Evolutionary conservation across 306 rosid species (phyloP), one percentile per base, ranked within the genome.

Genomic region (Vicia sativa): DNA sequence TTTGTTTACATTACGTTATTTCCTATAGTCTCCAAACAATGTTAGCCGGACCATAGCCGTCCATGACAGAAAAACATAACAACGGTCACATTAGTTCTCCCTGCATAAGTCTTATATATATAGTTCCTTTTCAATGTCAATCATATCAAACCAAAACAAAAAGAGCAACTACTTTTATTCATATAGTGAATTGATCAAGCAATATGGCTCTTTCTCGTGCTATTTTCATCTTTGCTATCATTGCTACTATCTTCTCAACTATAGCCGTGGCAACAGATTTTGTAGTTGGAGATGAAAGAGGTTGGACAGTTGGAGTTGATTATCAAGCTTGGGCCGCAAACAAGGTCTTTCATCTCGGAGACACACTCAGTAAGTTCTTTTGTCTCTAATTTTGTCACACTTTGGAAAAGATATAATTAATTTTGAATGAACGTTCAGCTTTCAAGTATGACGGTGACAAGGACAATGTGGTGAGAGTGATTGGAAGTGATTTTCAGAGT

Each of bases 291-390:
- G 77, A 72, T 42, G 66, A 72, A 10, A 0, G 0, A 0, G 81
- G 81, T 49, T 78, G 78, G 78, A 50, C 53, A 9, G 11, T 34
- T 11, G 10, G 52, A 1, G 53, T 78, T 62, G 74, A 72, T 78
- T 78, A 78, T 60, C 74, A 67, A 42, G 4, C 54, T 26, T 78
- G 70, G 82, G 16, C 71, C 7, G 53, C 71, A 39, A 3, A 72
- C 66, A 78, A 78, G 65, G 38, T 50, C 65, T 78, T 78, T 66
- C 66, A 7, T 16, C 65, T 72, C 6, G 82, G 74, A 0, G 82
- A 78, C 78, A 66, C 5, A 52, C 60, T 78, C 4, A 4, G 78
- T 59, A 72, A 65, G 76, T 9, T 41, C 7, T 37, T 5, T 2
- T 5, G 9, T 6, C 14, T 5, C 45, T 37, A 39, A 38, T 54